Evolutionary conservation across 495 filamentous ascomycete species (phyloP), one percentile per base, ranked within the genome.

Genomic region (Trichocladium uniseriatum): DNA sequence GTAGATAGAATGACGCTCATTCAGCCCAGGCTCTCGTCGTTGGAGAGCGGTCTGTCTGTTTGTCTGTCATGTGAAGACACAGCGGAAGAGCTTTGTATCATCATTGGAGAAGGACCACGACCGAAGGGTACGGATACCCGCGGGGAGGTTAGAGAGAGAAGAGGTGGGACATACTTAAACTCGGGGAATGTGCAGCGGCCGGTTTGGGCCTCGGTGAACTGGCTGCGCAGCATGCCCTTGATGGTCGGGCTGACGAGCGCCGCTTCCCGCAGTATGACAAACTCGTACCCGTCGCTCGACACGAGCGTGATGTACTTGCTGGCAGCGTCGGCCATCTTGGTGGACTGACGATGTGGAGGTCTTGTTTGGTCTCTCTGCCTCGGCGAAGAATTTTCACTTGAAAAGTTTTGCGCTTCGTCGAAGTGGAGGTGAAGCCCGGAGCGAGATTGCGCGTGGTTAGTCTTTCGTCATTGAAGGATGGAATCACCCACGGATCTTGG

Each of bases 251-350:
- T 87, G 42, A 86, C 66, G 52, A 78, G 78, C 38, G 88, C 81
- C 0, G 86, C 81, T 39, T 84, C 86, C 38, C 89, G 82, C 6
- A 82, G 81, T 31, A 96, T 69, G 40, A 94, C 78, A 62, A 90
- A 97, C 62, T 95, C 87, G 64, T 84, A 95, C 38, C 82, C 86
- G 63, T 97, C 94, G 49, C 71, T 76, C 0, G 90, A 96, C 16
- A 94, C 73, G 4, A 98, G 76, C 0, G 92, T 95, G 45, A 97
- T 81, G 56, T 85, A 96, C 52, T 85, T 79, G 60, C 65, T 70
- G 7, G 31, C 27, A 29, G 27, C 13, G 7, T 49, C 39, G 3
- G 51, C 38, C 51, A 62, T 57, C 22, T 35, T 41, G 24, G 37
- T 49, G 42, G 20, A 31, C n/a, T n/a, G n/a, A n/a, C n/a, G n/a